Base-by-base conservation (phyloP, 257 asterid species). In the Striga asiatica region DNA sequence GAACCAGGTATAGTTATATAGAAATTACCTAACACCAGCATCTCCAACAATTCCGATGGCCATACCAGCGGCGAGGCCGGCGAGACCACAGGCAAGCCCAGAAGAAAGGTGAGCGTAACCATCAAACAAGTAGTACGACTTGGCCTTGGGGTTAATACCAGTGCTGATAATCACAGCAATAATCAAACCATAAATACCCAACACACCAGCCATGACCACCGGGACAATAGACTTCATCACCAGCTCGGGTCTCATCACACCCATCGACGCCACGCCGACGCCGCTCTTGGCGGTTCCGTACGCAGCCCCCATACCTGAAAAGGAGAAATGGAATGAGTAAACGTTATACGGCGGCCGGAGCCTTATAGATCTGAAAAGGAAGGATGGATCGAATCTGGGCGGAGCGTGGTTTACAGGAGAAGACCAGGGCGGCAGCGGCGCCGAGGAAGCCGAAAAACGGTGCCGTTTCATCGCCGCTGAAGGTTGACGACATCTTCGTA, bases 141-240 rank as follows among this genome's bases (percentile, higher is more conserved):
- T 84, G 24, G 94, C 85, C 67, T 85, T 85, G 31, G 95, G 95
- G 73, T 85, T 85, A 66, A 85, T 85, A 11, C 95, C 95, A 6
- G 95, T 85, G 70, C 95, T 82, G 67, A 85, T 82, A 56, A 85
- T 79, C 5, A 85, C 95, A 76, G 94, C 95, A 46, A 85, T 85
- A 62, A 85, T 85, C 78, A 85, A 65, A 20, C 94, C 95, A 18
- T 85, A 85, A 50, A 82, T 85, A 80, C 95, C 95, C 78, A 85
- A 78, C 37, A 85, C 95, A 73, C 95, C 95, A 78, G 95, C 95
- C 95, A 85, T 85, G 73, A 85, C 95, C 60, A 85, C 95, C 11
- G 95, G 95, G 54, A 85, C 95, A 46, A 85, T 85, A 6, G 95
- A 85, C 22, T 85, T 85, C 95, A 85, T 85, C 57, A 82, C 95